These are phyloP conservation scores for Coprinellus aureogranulatus DNA, from an alignment of 768 basidiomycete genomes.

Conservation along the genomic window DNA sequence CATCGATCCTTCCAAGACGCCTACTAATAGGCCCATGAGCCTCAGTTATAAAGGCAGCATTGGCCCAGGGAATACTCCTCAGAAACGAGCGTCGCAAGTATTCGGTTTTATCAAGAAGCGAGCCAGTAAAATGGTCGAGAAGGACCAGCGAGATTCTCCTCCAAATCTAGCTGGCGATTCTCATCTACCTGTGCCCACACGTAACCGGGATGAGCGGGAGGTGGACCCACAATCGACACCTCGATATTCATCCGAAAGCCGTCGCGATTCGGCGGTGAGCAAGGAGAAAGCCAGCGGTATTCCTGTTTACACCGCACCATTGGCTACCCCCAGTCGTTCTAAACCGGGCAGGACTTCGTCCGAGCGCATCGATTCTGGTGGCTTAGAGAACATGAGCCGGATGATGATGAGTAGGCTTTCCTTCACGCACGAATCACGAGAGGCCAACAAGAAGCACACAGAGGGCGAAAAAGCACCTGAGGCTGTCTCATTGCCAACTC, in stretches of 20 bases:
- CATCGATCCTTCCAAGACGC: neutral
- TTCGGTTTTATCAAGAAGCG: constrained; percentile 67
- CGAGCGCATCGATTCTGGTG: neutral
- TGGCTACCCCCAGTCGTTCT: neutral
- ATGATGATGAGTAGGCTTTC: neutral
- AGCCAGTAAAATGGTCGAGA: constrained; percentile 27
- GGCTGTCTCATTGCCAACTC: neutral
- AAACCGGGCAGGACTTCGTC: neutral
- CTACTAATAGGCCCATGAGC: constrained; percentile 10
- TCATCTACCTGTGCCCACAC: constrained; percentile 12
- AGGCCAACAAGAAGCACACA: neutral
- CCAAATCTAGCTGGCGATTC: constrained; percentile 4
- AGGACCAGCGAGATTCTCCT: constrained; percentile 36
- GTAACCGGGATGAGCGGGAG: neutral
- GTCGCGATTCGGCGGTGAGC: constrained; percentile 5
- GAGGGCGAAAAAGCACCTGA: neutral
- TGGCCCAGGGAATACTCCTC: constrained; percentile 48
- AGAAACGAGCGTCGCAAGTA: constrained; percentile 65
- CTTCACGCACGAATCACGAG: neutral
- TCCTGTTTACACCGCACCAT: constrained; percentile 10
- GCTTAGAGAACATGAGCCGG: neutral
- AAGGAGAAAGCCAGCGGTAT: constrained; percentile 14
- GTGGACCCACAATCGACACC: constrained; percentile 12
- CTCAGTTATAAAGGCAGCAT: constrained; percentile 30
- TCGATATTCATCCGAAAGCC: constrained; percentile 28